Percentiles rank a stretch among this genome's conserved stretches.
Evolutionary conservation across 768 basidiomycete species (phyloP).

Genomic region (Boletus reticulatus): DNA sequence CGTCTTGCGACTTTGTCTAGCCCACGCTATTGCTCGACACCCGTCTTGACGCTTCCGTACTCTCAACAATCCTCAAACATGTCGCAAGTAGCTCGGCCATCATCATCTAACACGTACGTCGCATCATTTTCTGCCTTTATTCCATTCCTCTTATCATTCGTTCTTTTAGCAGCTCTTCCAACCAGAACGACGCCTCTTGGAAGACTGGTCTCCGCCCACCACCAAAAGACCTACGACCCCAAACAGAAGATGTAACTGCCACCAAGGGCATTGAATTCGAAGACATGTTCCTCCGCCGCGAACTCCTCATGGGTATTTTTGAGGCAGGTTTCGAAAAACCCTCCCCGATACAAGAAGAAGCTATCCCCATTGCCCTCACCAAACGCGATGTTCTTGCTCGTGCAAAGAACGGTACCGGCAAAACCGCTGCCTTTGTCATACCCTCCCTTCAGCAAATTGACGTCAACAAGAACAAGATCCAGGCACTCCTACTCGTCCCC

Average conservation of each 20-base stretch:
- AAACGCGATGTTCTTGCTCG: slow-evolving; percentile 93
- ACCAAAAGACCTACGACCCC: slow-evolving; percentile 89
- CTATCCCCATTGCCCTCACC: slow-evolving; percentile 91
- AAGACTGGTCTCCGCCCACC: slow-evolving; percentile 78
- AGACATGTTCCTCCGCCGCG: slow-evolving; percentile 87
- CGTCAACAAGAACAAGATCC: slow-evolving; percentile 79
- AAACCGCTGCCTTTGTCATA: slow-evolving; percentile 99
- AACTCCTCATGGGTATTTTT: slow-evolving; percentile 99
- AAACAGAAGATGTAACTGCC: slow-evolving; percentile 95
- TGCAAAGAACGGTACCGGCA: slow-evolving; percentile 96
- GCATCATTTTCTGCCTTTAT: not conserved
- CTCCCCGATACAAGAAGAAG: slow-evolving; percentile 98
- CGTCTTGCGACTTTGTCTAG: slow-evolving; percentile 22
- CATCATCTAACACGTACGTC: slow-evolving; percentile 31
- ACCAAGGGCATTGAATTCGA: slow-evolving; percentile 96
- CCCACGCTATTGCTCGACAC: slow-evolving; percentile 13
- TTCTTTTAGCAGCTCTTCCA: slow-evolving; percentile 23
- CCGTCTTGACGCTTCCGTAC: slow-evolving; percentile 8
- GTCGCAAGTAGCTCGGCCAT: slow-evolving; percentile 33
- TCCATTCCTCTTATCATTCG: slow-evolving; percentile 1
- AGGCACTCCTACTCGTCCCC: slow-evolving; percentile 94
- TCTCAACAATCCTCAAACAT: slow-evolving; percentile 19
- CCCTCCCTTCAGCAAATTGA: slow-evolving; percentile 94
- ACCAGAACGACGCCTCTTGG: slow-evolving; percentile 48
- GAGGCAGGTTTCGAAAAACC: slow-evolving; percentile 97